Base-by-base conservation (phyloP, 2,329 filamentous ascomycete species). In the Cladosporium colombiae region DNA sequence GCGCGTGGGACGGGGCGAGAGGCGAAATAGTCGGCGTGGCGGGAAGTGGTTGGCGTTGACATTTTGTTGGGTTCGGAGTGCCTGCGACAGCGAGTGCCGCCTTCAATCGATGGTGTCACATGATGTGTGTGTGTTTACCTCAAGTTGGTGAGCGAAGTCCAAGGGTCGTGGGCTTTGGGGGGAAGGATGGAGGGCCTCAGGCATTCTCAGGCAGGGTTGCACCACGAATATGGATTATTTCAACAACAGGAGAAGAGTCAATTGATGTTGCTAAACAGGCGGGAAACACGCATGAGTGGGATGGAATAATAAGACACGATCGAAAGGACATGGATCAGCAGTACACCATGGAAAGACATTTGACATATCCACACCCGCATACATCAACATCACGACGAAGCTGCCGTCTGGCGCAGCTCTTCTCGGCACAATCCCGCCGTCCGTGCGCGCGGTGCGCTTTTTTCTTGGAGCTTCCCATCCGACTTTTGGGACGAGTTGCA, bases 1-100 rank as follows among this genome's bases (percentile, higher is more conserved):
- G 65, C 31, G 37, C 65, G 65, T 11, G 61, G 16, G 21, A 49
- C 11, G 13, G 62, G 64, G 11, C 64, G 57, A 13, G 56, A 60
- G 40, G 31, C 63, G 46, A 66, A 66, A 25, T 66, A 66, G 35
- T 66, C 64, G 27, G 46, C 49, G 27, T 59, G 31, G 31, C 53
- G 55, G 18, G 55, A 23, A 6, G 40, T 10, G 18, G 23, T 33
- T 2, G 63, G 31, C 3, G 63, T 55, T 18, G 56, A 11, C 63
- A 65, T 65, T 18, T 21, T 46, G 18, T 16, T 29, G 21, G 21
- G 23, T 25, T 52, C 8, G 23, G 35, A 16, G 6, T 25, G 50
- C 33, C 21, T 50, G 53, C 56, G 53, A 59, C 56, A 58, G 53
- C 62, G 21, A 65, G 31, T 59, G 62, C 62, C 44, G 55, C 62